phyloP scores from a whole-genome alignment of 2,329 filamentous ascomycete genomes.

The Gnomoniopsis smithogilvyi region DNA sequence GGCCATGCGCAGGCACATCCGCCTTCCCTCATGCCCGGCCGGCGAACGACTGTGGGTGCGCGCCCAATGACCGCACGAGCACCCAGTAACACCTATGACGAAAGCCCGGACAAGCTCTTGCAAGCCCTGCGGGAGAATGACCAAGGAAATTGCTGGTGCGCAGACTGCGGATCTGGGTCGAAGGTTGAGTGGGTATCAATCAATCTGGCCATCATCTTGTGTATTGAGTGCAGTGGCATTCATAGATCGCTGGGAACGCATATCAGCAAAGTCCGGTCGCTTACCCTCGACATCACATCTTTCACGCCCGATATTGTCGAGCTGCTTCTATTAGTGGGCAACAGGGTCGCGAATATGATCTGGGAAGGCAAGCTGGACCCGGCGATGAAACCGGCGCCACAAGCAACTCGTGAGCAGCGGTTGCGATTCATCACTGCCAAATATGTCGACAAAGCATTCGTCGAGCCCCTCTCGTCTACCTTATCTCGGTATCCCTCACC shows the following conservation, averaged over 20 bases:
- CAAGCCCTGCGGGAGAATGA: constrained; percentile 86
- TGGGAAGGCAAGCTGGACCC: constrained; percentile 87
- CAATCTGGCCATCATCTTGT: constrained; percentile 92
- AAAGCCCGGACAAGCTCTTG: constrained; percentile 80
- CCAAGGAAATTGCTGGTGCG: constrained; percentile 89
- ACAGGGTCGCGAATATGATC: constrained; percentile 92
- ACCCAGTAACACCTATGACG: constrained; percentile 67
- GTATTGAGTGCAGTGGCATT: constrained; percentile 97
- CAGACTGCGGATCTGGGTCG: constrained; percentile 84
- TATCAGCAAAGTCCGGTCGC: constrained; percentile 93
- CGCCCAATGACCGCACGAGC: constrained; percentile 61
- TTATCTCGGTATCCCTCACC: constrained; percentile 73
- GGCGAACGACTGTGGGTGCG: constrained; percentile 88
- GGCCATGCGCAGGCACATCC: constrained; percentile 46
- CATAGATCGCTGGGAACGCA: constrained; percentile 95
- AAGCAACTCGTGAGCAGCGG: constrained; percentile 83
- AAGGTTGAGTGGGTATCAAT: constrained; percentile 99
- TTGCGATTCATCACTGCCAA: constrained; percentile 95
- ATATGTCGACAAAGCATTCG: constrained; percentile 80
- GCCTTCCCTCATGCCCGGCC: constrained; percentile 61
- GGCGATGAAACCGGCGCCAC: constrained; percentile 67
- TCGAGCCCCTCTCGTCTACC: constrained; percentile 73
- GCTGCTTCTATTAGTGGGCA: constrained; percentile 84
- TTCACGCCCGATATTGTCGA: constrained; percentile 98
- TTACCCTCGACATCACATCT: constrained; percentile 92